phyloP scores from a whole-genome alignment of 176 grass and related monocot species.

The Carex myosuroides region DNA sequence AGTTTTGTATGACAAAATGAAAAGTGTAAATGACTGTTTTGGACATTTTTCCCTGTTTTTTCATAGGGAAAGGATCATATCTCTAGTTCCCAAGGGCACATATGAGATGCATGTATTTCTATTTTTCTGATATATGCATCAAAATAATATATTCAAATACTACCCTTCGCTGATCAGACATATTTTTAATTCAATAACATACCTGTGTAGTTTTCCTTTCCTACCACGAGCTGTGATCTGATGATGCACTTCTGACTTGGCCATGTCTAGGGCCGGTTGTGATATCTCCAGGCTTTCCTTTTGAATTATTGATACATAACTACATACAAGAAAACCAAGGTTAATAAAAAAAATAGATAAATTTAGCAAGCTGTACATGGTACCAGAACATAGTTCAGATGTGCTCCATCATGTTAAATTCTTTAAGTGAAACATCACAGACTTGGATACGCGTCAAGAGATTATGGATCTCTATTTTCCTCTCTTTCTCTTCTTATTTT shows the following conservation, averaged over 20 bases:
- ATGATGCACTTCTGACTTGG: conserved; percentile 66
- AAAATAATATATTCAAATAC: not conserved
- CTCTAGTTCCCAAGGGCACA: not conserved
- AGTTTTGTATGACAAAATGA: not conserved
- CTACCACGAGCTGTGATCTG: conserved; percentile 41
- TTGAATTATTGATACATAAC: conserved; percentile 39
- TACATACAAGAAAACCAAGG: not conserved
- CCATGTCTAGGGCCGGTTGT: conserved; percentile 57
- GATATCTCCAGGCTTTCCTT: conserved; percentile 66
- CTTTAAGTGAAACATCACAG: not conserved
- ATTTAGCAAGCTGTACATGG: not conserved
- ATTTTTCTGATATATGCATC: not conserved
- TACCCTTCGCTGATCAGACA: not conserved
- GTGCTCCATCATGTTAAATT: not conserved
- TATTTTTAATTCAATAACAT: not conserved
- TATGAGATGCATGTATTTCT: not conserved
- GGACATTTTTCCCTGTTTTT: not conserved
- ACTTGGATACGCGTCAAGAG: not conserved
- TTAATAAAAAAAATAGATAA: not conserved
- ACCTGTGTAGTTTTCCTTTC: conserved; percentile 45
- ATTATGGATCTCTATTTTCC: not conserved
- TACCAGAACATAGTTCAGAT: not conserved
- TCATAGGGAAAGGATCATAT: not conserved
- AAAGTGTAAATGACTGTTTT: not conserved
- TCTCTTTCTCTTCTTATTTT: not conserved